Conservation (phyloP, 1,284 basidiomycete species). For the Boletus holoroseus region DNA sequence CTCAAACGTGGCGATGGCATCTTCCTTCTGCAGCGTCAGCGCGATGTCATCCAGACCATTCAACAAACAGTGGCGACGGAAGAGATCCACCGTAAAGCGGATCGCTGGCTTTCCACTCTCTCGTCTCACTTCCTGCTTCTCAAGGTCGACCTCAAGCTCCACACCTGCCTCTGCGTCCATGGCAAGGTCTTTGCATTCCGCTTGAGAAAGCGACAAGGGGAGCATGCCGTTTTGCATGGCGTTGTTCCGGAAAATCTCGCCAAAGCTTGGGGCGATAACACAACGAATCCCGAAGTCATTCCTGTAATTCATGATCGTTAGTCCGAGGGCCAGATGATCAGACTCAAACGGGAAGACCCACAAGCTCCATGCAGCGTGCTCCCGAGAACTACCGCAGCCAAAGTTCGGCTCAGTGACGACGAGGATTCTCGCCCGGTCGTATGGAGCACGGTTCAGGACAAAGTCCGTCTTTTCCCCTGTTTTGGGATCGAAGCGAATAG, state of each 20-base stretch:
- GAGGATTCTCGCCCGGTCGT: slow-evolving; percentile 75
- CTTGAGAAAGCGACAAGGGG: slow-evolving; percentile 73
- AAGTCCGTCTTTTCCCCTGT: slow-evolving; percentile 84
- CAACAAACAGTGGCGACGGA: slow-evolving; percentile 87
- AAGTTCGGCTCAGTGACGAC: slow-evolving; percentile 92
- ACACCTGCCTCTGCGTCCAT: slow-evolving; percentile 76
- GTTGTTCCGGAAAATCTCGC: slow-evolving; percentile 91
- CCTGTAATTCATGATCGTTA: slow-evolving; percentile 37
- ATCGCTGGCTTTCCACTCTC: slow-evolving; percentile 69
- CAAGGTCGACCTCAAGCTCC: slow-evolving; percentile 86
- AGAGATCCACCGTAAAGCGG: slow-evolving; percentile 76
- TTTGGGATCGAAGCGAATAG: slow-evolving; percentile 74
- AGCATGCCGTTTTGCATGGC: slow-evolving; percentile 97
- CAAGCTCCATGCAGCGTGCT: slow-evolving; percentile 96
- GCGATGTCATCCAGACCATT: slow-evolving; percentile 95
- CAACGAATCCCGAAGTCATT: slow-evolving; percentile 94
- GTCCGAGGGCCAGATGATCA: not conserved
- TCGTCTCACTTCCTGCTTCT: slow-evolving; percentile 79
- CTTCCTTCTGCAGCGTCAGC: slow-evolving; percentile 77
- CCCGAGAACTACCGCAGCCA: slow-evolving; percentile 90
- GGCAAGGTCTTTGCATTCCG: slow-evolving; percentile 70
- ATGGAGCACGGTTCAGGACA: slow-evolving; percentile 83
- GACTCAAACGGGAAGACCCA: slow-evolving; percentile 39
- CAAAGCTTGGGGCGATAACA: slow-evolving; percentile 90
- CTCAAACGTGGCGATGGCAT: slow-evolving; percentile 74